A percentile compares a stretch with the other conserved stretches of the same genome.
Evolutionary conservation across 2,329 filamentous ascomycete species (phyloP).

Genomic region (Aspergillus sp.): DNA sequence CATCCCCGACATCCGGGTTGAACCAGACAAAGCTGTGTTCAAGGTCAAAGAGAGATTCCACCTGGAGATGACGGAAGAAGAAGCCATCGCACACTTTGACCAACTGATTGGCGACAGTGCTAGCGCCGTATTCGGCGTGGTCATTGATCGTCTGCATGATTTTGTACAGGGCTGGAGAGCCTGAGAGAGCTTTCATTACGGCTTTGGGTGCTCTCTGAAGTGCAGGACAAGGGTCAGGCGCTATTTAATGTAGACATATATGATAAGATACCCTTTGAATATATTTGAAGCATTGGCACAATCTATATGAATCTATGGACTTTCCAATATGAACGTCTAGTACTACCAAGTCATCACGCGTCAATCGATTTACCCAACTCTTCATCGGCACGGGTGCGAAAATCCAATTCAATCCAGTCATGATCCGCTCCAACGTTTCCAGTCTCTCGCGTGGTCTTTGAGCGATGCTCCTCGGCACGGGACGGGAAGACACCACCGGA

Average conservation of each 20-base stretch:
- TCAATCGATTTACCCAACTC: constrained; percentile 15
- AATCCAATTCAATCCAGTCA: constrained; percentile 24
- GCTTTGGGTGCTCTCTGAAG: not conserved
- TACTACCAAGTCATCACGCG: not conserved
- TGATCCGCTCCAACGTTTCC: constrained; percentile 7
- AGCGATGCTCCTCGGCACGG: not conserved
- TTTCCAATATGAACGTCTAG: not conserved
- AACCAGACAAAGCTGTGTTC: constrained; percentile 87
- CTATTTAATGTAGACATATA: constrained; percentile 12
- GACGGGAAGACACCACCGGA: constrained; percentile 6
- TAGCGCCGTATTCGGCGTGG: constrained; percentile 83
- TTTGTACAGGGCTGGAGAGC: constrained; percentile 87
- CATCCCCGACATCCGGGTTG: constrained; percentile 89
- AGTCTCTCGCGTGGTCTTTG: not conserved
- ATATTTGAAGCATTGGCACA: not conserved
- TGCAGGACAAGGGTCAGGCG: constrained; percentile 7
- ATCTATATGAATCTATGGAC: constrained; percentile 6
- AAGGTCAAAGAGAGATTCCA: constrained; percentile 96
- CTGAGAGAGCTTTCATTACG: constrained; percentile 30
- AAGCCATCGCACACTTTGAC: constrained; percentile 84
- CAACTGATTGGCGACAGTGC: constrained; percentile 86
- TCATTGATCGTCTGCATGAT: constrained; percentile 93
- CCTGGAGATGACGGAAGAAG: constrained; percentile 85
- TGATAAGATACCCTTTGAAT: constrained; percentile 3
- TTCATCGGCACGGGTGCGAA: constrained; percentile 16